Percentiles rank a stretch among this genome's conserved stretches.
These are phyloP conservation scores for Lineolata rhizophorae DNA, from an alignment of 495 filamentous ascomycete species.

Conservation along the genomic window DNA sequence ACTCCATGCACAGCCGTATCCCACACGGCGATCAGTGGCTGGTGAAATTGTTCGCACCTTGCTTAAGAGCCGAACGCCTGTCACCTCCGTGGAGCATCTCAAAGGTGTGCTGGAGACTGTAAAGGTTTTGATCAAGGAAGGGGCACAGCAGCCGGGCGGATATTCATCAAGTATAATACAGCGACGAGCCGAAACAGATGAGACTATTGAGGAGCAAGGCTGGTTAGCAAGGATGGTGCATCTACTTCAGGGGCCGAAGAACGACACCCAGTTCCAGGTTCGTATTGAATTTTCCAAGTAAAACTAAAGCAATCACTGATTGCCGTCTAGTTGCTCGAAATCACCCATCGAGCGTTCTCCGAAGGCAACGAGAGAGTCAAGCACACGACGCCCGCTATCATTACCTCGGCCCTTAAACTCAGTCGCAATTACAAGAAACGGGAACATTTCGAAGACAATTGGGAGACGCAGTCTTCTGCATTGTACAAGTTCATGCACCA, in stretches of 20 bases:
- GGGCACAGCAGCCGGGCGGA: slow-evolving; percentile 58
- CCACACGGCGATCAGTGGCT: slow-evolving; percentile 74
- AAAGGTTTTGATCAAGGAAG: slow-evolving; percentile 81
- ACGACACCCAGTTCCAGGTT: slow-evolving; percentile 81
- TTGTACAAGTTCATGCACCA: slow-evolving; percentile 91
- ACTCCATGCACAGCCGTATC: slow-evolving; percentile 78
- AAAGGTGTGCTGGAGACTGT: slow-evolving; percentile 77
- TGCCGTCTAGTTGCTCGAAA: slow-evolving; percentile 60
- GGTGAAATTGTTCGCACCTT: slow-evolving; percentile 64
- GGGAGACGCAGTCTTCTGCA: slow-evolving; percentile 70
- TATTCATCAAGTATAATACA: slow-evolving; percentile 58
- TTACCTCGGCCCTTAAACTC: slow-evolving; percentile 77
- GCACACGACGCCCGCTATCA: slow-evolving; percentile 79
- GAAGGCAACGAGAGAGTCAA: slow-evolving; percentile 91
- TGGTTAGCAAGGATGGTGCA: slow-evolving; percentile 87
- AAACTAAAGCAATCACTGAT: slow-evolving; percentile 10
- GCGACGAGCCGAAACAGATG: slow-evolving; percentile 59
- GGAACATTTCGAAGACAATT: slow-evolving; percentile 90
- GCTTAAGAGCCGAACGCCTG: slow-evolving; percentile 54
- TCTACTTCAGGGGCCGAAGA: slow-evolving; percentile 58
- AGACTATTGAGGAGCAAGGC: slow-evolving; percentile 93
- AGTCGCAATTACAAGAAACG: slow-evolving; percentile 74
- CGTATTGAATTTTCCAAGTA: background rate
- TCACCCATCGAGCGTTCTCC: slow-evolving; percentile 62
- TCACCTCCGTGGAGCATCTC: slow-evolving; percentile 53